Evolutionary conservation across 2,329 filamentous ascomycete species (phyloP).

Genomic region (Colletotrichum horii): DNA sequence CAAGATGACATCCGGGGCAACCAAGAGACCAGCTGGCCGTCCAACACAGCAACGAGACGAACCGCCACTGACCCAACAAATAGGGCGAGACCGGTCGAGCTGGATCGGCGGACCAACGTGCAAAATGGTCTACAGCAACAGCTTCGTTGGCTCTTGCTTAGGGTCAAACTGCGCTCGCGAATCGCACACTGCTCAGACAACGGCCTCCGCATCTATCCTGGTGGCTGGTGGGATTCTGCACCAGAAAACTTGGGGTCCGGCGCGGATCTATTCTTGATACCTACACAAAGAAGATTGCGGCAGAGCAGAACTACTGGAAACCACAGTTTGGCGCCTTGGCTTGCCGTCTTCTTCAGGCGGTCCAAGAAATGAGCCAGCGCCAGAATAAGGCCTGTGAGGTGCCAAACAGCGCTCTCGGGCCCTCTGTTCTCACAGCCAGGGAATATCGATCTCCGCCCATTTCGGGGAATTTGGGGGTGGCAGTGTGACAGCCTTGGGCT

Average conservation of each 20-base stretch:
- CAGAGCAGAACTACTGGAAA: background rate
- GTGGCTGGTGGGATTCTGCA: background rate
- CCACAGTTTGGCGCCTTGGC: background rate
- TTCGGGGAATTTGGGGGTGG: background rate
- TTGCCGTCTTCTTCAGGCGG: background rate
- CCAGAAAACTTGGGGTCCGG: background rate
- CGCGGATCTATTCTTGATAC: background rate
- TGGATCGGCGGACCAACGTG: background rate
- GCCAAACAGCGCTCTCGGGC: slow-evolving; percentile 35
- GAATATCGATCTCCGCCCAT: background rate
- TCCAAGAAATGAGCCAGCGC: background rate
- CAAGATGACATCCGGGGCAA: background rate
- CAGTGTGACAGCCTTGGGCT: slow-evolving; percentile 2
- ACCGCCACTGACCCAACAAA: background rate
- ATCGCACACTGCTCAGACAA: background rate
- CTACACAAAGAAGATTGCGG: background rate
- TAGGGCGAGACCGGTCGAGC: background rate
- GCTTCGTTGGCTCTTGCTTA: background rate
- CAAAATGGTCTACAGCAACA: background rate
- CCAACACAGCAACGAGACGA: background rate
- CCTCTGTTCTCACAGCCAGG: background rate
- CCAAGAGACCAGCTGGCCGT: background rate
- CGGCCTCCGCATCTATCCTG: background rate
- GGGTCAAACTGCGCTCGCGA: background rate
- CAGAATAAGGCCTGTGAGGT: background rate